A percentile compares a stretch with the other conserved stretches of the same genome.
Evolutionary conservation across 2,329 filamentous ascomycete genomes (phyloP).

Genomic region (Hypoxylon sp.): DNA sequence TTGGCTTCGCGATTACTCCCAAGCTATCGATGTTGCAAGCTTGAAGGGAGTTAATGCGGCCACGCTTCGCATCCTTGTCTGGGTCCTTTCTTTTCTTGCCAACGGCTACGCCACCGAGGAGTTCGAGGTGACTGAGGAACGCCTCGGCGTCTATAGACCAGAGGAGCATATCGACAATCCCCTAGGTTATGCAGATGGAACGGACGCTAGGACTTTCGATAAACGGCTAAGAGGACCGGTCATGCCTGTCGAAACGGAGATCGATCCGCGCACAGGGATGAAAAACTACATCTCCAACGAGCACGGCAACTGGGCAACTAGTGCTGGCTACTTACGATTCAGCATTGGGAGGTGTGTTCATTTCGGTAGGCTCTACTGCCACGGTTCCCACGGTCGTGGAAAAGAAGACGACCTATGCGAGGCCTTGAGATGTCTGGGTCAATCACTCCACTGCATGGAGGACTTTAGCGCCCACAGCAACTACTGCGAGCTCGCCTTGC

Average conservation of each 20-base stretch:
- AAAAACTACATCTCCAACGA: conserved; percentile 99
- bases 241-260: conserved; percentile 76
- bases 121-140: conserved; percentile 86
- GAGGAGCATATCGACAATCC: conserved; percentile 84
- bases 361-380: conserved; percentile 81
- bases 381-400: conserved; percentile 72
- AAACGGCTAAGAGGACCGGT: conserved; percentile 85
- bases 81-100: conserved; percentile 84
- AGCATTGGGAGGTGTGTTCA: conserved; percentile 82
- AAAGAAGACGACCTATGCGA: conserved; percentile 85
- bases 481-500: conserved; percentile 83
- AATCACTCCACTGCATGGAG: conserved; percentile 83
- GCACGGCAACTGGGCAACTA: conserved; percentile 88
- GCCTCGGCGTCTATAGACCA: conserved; percentile 84
- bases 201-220: conserved; percentile 88
- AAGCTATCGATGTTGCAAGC: conserved; percentile 85
- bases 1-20: conserved; percentile 88
- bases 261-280: conserved; percentile 88
- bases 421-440: conserved; percentile 81
- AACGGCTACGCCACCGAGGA: conserved; percentile 90
- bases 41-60: conserved; percentile 83
- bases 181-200: conserved; percentile 86
- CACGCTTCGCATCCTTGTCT: conserved; percentile 83
- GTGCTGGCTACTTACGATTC: conserved; percentile 84
- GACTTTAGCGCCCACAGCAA: conserved; percentile 87